These are phyloP conservation scores for Penicillium bovifimosum DNA, from an alignment of 495 filamentous ascomycete genomes.

Conservation along the genomic window DNA sequence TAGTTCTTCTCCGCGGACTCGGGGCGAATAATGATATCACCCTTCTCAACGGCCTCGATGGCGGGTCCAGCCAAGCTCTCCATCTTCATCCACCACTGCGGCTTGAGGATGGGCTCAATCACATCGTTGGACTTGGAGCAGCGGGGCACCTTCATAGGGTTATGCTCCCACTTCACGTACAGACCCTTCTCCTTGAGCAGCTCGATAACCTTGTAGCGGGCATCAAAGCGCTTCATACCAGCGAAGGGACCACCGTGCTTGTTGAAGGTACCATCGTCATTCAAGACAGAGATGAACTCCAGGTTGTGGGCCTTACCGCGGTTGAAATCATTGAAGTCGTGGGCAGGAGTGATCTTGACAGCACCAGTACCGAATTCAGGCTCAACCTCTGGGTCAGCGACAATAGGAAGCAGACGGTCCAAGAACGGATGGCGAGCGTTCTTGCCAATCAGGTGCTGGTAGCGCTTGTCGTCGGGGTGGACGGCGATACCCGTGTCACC, in stretches of 20 bases:
- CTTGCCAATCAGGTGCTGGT: slow-evolving; percentile 64
- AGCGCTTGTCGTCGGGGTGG: slow-evolving; percentile 62
- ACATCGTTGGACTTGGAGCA: slow-evolving; percentile 73
- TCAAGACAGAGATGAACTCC: slow-evolving; percentile 44
- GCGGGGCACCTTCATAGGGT: slow-evolving; percentile 73
- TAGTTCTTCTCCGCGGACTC: slow-evolving; percentile 65
- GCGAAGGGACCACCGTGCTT: slow-evolving; percentile 54
- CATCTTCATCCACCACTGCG: slow-evolving; percentile 76
- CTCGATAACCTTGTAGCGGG: slow-evolving; percentile 62
- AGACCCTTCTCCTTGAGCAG: slow-evolving; percentile 65
- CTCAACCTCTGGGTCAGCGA: slow-evolving; percentile 67
- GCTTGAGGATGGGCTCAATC: slow-evolving; percentile 74
- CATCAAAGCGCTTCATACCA: slow-evolving; percentile 73
- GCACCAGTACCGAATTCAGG: slow-evolving; percentile 74
- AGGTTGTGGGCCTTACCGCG: slow-evolving; percentile 64
- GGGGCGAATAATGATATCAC: slow-evolving; percentile 66
- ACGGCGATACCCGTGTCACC: slow-evolving; percentile 75
- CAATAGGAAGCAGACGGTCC: slow-evolving; percentile 59
- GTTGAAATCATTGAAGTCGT: slow-evolving; percentile 74
- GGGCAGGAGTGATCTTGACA: slow-evolving; percentile 74
- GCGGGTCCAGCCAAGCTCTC: slow-evolving; percentile 52
- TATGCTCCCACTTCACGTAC: slow-evolving; percentile 72
- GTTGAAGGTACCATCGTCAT: slow-evolving; percentile 62
- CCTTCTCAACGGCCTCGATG: slow-evolving; percentile 61
- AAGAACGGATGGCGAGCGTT: slow-evolving; percentile 66